A percentile compares a stretch with the other conserved stretches of the same genome.
Evolutionary conservation across 148 eudicot genomes (phyloP).

Genomic region (Euryodendron excelsum): DNA sequence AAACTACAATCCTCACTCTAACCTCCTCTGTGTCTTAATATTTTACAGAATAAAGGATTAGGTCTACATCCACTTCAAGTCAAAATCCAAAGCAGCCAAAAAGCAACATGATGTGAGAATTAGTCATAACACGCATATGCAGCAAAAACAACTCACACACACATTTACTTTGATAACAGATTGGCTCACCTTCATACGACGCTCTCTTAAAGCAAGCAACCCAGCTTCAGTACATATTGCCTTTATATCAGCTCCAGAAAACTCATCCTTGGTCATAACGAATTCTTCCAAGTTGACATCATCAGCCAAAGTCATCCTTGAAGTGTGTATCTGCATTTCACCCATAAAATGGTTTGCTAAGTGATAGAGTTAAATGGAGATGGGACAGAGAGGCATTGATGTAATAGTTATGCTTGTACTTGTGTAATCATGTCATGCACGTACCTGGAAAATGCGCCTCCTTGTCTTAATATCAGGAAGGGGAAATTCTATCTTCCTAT

Average conservation of each 20-base stretch:
- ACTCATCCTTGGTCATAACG: conserved; percentile 98
- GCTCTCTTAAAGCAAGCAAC: conserved; percentile 88
- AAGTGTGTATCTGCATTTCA: conserved; percentile 73
- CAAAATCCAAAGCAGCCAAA: conserved; percentile 1
- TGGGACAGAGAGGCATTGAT: not conserved
- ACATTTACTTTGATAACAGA: too few species aligned
- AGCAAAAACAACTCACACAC: not conserved
- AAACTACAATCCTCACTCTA: not conserved
- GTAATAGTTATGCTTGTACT: not conserved
- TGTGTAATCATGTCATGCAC: not conserved
- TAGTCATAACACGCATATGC: not conserved
- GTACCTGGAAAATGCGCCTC: conserved; percentile 85
- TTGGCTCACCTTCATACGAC: conserved; percentile 86
- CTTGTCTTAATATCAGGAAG: conserved; percentile 97
- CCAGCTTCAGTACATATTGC: conserved; percentile 99
- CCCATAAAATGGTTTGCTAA: not conserved
- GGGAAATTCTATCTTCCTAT: conserved; percentile 93
- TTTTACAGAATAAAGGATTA: not conserved
- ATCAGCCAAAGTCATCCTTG: conserved; percentile 92
- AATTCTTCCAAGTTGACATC: conserved; percentile 98
- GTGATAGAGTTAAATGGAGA: not conserved
- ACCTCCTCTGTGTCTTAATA: not conserved
- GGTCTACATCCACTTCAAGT: not conserved
- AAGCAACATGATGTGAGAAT: not conserved
- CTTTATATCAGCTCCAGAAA: conserved; percentile 98